Evolutionary conservation across 2,329 filamentous ascomycete genomes (phyloP), one percentile per base, ranked within the genome.

Genomic region (Fusarium albosuccineum): DNA sequence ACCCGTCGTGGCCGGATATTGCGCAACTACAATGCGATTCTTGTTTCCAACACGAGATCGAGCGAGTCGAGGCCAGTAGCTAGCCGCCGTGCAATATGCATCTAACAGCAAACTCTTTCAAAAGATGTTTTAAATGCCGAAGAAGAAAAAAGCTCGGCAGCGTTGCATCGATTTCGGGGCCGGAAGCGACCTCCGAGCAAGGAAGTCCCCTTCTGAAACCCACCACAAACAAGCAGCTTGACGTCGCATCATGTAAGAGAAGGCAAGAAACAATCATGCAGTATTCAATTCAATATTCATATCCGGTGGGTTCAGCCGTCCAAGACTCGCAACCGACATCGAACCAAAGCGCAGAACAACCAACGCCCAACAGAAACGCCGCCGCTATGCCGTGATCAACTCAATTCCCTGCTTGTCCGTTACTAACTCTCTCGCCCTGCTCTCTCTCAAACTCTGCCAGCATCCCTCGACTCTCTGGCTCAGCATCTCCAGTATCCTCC

Each of bases 401-500:
- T 54, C 27, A 67, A n/a, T 58, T 59, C 10, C 29, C 40, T 42
- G 34, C 52, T 17, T 44, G 50, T n/a, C 59, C 62, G 57, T 67
- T 48, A 30, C 39, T 57, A 56, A 36, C 40, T 22, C 62, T 50
- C 5, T 64, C 58, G 30, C 65, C 69, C 33, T 69, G 68, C 11
- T 64, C 53, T 26, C 72, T 73, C 14, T 75, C 73, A 44, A 75
- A 74, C 16, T 74, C 70, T 5, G 70, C 64, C 40, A 78, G 55
- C 70, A 77, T 76, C 40, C 70, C 74, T 29, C 62, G 70, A 27
- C 66, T 55, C 60, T 77, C 75, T 13, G 64, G 48, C 45, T 69
- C 71, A 9, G 59, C 29, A 4, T 70, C 46, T 22, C 62, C 66
- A 9, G 8, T 4, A 37, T 64, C 70, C 10, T 65, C 68, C 48